Evolutionary conservation across 495 filamentous ascomycete genomes (phyloP).

Genomic region (Trichoderma reesei): DNA sequence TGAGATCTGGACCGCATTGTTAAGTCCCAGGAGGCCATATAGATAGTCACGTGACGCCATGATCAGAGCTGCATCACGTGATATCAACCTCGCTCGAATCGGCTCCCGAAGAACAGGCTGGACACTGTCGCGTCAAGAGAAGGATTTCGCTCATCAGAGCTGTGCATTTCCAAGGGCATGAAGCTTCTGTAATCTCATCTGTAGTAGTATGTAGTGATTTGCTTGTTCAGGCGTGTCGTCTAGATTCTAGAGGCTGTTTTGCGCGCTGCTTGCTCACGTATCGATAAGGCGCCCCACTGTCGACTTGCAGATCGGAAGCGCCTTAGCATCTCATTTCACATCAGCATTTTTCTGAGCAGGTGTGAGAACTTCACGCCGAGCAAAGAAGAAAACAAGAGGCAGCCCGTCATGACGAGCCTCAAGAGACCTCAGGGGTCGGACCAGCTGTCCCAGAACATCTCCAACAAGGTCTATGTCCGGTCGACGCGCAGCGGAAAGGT

Average conservation of each 20-base stretch:
- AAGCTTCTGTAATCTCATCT: too few relatives aligned
- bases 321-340: not conserved
- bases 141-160: too few relatives aligned
- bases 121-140: too few relatives aligned
- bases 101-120: too few relatives aligned
- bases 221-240: too few relatives aligned
- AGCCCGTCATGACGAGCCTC: conserved; percentile 70
- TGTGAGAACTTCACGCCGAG: conserved; percentile 12
- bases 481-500: conserved; percentile 93
- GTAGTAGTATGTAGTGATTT: too few relatives aligned
- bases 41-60: not conserved
- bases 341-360: conserved; percentile 8
- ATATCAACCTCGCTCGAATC: not conserved
- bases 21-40: not conserved
- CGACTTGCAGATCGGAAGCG: not conserved
- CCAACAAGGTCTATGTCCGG: conserved; percentile 85
- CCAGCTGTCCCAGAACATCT: conserved; percentile 62
- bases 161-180: too few relatives aligned
- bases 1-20: not conserved
- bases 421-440: conserved; percentile 65
- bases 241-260: not conserved
- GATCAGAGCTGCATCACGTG: not conserved
- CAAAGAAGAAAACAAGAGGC: conserved; percentile 12
- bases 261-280: not conserved
- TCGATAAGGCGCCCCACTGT: conserved; percentile 8